Base-by-base conservation (phyloP, 352 stramenopile genomes). In the Pythium aristosporum region DNA sequence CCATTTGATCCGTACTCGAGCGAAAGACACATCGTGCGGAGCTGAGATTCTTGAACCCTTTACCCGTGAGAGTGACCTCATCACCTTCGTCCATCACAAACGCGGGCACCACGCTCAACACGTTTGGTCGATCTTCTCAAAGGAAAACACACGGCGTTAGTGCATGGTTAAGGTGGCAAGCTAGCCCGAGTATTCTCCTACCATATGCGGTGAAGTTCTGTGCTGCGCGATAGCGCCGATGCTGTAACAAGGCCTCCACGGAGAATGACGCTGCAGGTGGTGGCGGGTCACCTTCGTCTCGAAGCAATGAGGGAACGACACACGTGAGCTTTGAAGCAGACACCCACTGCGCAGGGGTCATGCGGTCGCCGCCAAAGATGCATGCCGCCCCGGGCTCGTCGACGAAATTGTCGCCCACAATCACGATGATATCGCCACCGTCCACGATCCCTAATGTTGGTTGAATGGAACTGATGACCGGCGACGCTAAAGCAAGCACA, bases 21-120 rank as follows among this genome's bases (percentile, higher is more conserved):
- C 34, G 32, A 21, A 90, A 85, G 20, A 77, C 32, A 20, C 81
- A 90, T n/a, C 47, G 51, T 21, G 84, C 55, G 7, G 55, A 55
- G 2, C 42, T 71, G 39, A 61, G 12, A 39, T 73, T 70, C 6
- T 66, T 60, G 47, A 86, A 88, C 0, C 77, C 81, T 48, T 53
- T 49, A 18, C 79, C 78, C 13, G 43, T 36, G 0, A 90, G 16
- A 15, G 41, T 41, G 1, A 88, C 37, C 10, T 69, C 55, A 25
- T 72, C 65, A 3, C 53, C 53, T 43, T 57, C 43, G n/a, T 54
- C 57, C 16, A 59, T 30, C 2, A 66, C 50, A 42, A 55, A 66
- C 6, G 18, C 16, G 0, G 51, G 64, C 2, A 55, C 15, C 13
- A 49, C 25, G 30, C 13, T 15, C 7, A 46, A 2, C 23, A 66